A percentile compares a stretch with the other conserved stretches of the same genome.
These are phyloP conservation scores for Rhodotorula sp. DNA, from an alignment of 1,284 basidiomycete genomes.

Conservation along the genomic window DNA sequence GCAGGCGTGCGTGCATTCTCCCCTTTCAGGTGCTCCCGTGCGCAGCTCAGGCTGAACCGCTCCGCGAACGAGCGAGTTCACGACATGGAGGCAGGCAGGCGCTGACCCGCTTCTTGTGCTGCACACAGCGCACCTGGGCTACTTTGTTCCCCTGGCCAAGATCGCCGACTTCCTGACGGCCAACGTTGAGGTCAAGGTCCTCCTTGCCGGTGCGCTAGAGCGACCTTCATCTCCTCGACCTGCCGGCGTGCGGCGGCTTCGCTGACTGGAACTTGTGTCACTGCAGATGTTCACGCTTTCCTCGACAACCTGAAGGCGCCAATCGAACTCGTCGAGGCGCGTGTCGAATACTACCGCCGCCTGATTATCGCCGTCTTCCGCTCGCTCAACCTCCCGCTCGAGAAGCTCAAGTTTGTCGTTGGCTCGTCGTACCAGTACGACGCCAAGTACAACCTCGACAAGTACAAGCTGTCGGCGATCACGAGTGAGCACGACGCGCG, in stretches of 20 bases:
- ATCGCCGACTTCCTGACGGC: conserved; percentile 88
- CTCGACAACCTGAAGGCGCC: conserved; percentile 98
- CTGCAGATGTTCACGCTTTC: conserved; percentile 90
- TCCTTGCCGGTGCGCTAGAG: conserved; percentile 73
- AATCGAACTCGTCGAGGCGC: conserved; percentile 84
- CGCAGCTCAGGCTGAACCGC: neutral
- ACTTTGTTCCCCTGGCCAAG: conserved; percentile 92
- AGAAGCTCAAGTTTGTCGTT: conserved; percentile 79
- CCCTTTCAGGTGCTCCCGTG: neutral
- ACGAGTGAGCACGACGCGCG: conserved; percentile 96
- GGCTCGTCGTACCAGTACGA: conserved; percentile 92
- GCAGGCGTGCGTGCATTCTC: conserved; percentile 69
- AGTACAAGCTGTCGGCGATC: conserved; percentile 84
- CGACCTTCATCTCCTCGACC: neutral
- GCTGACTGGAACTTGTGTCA: neutral
- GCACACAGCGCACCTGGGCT: conserved; percentile 84
- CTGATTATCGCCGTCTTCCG: conserved; percentile 80
- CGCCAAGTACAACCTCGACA: conserved; percentile 90
- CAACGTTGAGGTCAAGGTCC: conserved; percentile 83
- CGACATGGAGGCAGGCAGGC: too few species aligned
- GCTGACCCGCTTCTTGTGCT: neutral
- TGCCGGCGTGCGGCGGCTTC: neutral
- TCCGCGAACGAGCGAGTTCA: neutral
- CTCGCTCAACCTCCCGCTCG: conserved; percentile 86
- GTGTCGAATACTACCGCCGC: conserved; percentile 87